Conservation (phyloP, 192 early-diverging fungal genomes). For the Pecoramyces ruminantium region DNA sequence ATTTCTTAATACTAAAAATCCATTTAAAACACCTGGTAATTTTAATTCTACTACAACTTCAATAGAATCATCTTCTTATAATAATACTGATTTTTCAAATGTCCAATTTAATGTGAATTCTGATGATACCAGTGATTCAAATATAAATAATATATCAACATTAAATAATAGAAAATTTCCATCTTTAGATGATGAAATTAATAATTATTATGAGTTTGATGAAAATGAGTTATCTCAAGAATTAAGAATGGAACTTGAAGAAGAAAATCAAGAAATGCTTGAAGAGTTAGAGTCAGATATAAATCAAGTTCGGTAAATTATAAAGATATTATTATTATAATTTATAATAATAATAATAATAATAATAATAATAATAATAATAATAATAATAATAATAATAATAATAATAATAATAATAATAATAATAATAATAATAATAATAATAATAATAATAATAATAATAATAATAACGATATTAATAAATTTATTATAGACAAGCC, state of each 20-base stretch:
- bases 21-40: not conserved
- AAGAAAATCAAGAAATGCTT: not conserved
- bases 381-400: no score
- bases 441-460: no score
- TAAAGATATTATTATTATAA: no score
- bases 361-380: no score
- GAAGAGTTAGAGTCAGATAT: not conserved
- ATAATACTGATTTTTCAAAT: not conserved
- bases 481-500: not conserved
- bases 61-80: not conserved
- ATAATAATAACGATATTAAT: no score
- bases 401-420: no score
- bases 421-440: no score
- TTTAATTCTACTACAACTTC: not conserved
- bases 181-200: not conserved
- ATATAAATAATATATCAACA: not conserved
- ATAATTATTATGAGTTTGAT: not conserved
- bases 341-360: no score
- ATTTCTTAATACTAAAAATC: not conserved
- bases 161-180: not conserved
- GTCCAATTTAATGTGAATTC: not conserved
- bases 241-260: not conserved
- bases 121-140: not conserved
- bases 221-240: not conserved
- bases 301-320: not conserved